A percentile compares a stretch with the other conserved stretches of the same genome.
phyloP scores from a whole-genome alignment of 2,329 filamentous ascomycete species.

The Parascedosporium putredinis region DNA sequence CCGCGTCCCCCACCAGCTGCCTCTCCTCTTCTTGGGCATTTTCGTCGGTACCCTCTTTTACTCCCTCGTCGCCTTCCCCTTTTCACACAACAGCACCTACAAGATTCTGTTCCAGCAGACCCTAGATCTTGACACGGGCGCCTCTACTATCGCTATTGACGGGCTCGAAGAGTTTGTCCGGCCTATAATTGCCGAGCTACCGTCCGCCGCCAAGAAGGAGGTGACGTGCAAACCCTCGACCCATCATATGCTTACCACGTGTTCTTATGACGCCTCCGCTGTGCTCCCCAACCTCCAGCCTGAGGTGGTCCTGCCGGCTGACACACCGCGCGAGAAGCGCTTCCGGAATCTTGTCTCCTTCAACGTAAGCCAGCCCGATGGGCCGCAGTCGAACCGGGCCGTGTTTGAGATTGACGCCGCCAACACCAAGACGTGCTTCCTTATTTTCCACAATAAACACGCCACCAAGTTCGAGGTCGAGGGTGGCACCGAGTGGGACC shows the following conservation, averaged over 20 bases:
- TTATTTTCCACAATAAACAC: slow-evolving; percentile 56
- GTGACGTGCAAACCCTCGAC: slow-evolving; percentile 39
- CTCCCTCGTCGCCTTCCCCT: slow-evolving; percentile 80
- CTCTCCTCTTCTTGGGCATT: slow-evolving; percentile 62
- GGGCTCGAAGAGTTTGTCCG: slow-evolving; percentile 60
- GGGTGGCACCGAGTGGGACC: slow-evolving; percentile 47
- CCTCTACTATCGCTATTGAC: slow-evolving; percentile 57
- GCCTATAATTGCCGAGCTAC: slow-evolving; percentile 56
- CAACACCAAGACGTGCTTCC: slow-evolving; percentile 69
- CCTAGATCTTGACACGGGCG: slow-evolving; percentile 64
- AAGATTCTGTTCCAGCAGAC: slow-evolving; percentile 83
- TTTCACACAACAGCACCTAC: slow-evolving; percentile 66
- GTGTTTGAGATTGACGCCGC: slow-evolving; percentile 56
- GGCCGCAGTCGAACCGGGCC: slow-evolving; percentile 35
- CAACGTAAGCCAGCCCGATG: slow-evolving; percentile 37
- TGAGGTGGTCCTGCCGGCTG: slow-evolving; percentile 27
- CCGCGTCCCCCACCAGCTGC: slow-evolving; percentile 73
- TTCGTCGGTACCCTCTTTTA: slow-evolving; percentile 71
- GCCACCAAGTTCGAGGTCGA: slow-evolving; percentile 55
- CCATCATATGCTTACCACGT: slow-evolving; percentile 48
- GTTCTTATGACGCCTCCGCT: slow-evolving; percentile 55
- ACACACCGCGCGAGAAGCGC: slow-evolving; percentile 27
- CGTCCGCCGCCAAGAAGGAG: slow-evolving; percentile 55
- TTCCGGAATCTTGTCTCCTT: slow-evolving; percentile 34
- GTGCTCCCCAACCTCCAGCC: slow-evolving; percentile 53